phyloP scores from a whole-genome alignment of 176 grass and related monocot genomes.

The Secale cereale region DNA sequence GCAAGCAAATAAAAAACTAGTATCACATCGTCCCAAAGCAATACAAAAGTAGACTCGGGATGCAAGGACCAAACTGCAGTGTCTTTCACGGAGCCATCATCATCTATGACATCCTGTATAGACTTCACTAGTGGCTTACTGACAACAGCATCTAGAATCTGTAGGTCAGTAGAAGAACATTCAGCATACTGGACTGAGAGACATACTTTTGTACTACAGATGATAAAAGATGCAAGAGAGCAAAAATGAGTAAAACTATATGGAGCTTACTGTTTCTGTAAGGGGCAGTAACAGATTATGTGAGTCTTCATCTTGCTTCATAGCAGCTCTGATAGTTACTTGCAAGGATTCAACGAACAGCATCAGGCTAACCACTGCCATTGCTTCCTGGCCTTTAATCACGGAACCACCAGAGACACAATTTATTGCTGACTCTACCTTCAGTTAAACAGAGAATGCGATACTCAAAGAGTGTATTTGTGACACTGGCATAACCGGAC shows the following conservation, averaged over 20 bases:
- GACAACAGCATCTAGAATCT: conserved; percentile 59
- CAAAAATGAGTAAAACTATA: neutral
- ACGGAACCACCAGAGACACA: conserved; percentile 44
- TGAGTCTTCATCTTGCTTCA: conserved; percentile 50
- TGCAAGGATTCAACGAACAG: conserved; percentile 63
- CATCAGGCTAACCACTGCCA: conserved; percentile 52
- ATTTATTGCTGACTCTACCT: conserved; percentile 66
- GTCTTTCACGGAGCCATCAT: conserved; percentile 79
- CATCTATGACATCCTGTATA: conserved; percentile 61
- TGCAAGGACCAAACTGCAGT: conserved; percentile 54
- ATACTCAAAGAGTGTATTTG: neutral
- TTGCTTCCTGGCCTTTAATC: conserved; percentile 60
- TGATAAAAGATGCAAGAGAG: neutral
- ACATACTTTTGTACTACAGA: neutral
- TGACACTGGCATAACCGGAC: neutral
- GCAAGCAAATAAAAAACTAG: neutral
- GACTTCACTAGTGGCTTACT: conserved; percentile 56
- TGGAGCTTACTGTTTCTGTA: conserved; percentile 43
- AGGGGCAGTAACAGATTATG: conserved; percentile 38
- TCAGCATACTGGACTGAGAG: conserved; percentile 10
- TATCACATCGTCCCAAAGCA: conserved; percentile 20
- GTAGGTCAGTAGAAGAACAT: conserved; percentile 22
- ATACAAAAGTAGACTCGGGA: neutral
- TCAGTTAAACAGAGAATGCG: conserved; percentile 4
- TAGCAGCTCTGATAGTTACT: conserved; percentile 53